Evolutionary conservation across 208 protist species (phyloP).

Genomic region (Trypanosoma scelopori): DNA sequence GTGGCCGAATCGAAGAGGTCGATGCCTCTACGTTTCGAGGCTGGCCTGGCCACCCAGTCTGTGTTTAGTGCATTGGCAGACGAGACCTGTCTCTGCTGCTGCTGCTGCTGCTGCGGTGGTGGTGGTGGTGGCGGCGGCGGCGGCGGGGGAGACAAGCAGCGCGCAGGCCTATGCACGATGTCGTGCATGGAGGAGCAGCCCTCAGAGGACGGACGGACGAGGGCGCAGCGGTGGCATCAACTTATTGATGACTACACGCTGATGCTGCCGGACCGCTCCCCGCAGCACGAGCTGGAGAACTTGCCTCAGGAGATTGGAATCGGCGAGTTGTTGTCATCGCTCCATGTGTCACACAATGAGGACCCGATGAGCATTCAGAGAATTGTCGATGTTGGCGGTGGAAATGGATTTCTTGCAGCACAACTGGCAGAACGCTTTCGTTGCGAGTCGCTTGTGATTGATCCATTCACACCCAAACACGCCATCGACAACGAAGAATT

Average conservation of each 20-base stretch:
- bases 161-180: neutral
- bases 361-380: slow-evolving; percentile 3
- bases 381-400: slow-evolving; percentile 80
- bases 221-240: slow-evolving; percentile 20
- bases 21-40: slow-evolving; percentile 26
- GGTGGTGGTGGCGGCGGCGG: neutral
- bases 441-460: slow-evolving; percentile 68
- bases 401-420: slow-evolving; percentile 79
- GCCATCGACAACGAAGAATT: slow-evolving; percentile 59
- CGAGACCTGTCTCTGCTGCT: neutral
- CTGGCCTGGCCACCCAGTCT: slow-evolving; percentile 25
- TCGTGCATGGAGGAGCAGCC: neutral
- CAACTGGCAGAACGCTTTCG: slow-evolving; percentile 56
- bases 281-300: slow-evolving; percentile 83
- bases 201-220: neutral
- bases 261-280: slow-evolving; percentile 69
- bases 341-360: slow-evolving; percentile 8
- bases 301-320: slow-evolving; percentile 82
- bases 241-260: slow-evolving; percentile 71
- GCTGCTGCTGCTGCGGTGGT: no score
- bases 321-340: slow-evolving; percentile 47
- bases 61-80: slow-evolving; percentile 21
- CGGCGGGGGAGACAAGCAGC: slow-evolving; percentile 8
- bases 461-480: slow-evolving; percentile 68
- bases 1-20: slow-evolving; percentile 1